These are phyloP conservation scores for Paramecium pentaurelia DNA, from an alignment of 73 alveolate genomes.

Conservation along the genomic window DNA sequence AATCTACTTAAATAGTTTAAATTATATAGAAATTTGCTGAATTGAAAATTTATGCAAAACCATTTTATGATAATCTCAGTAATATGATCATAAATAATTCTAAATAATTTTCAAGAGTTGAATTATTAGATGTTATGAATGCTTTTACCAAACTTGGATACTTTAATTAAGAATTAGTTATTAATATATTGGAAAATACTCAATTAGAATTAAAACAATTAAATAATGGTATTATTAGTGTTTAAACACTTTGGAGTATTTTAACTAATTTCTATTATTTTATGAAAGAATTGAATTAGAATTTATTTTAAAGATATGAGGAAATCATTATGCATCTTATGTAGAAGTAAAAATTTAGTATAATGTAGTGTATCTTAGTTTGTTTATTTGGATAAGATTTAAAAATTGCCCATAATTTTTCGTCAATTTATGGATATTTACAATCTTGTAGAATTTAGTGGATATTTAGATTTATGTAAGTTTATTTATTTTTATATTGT, in stretches of 20 bases:
- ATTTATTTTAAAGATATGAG: neutral
- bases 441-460: neutral
- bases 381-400: neutral
- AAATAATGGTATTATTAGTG: neutral
- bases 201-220: neutral
- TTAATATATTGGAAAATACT: neutral
- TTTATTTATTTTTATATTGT: neutral
- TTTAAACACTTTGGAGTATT: neutral
- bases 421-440: slow-evolving; percentile 5
- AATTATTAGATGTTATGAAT: neutral
- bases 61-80: neutral
- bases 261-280: neutral
- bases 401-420: neutral
- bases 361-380: neutral
- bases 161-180: neutral
- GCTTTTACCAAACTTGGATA: neutral
- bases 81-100: neutral
- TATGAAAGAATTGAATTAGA: neutral
- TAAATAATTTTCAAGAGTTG: neutral
- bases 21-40: neutral
- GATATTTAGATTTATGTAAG: neutral
- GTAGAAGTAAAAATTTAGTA: neutral
- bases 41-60: neutral
- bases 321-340: neutral
- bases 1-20: neutral